Evolutionary conservation across 139 green algal species (phyloP), one percentile per base, ranked within the genome.

Genomic region (Eudorina sp.): DNA sequence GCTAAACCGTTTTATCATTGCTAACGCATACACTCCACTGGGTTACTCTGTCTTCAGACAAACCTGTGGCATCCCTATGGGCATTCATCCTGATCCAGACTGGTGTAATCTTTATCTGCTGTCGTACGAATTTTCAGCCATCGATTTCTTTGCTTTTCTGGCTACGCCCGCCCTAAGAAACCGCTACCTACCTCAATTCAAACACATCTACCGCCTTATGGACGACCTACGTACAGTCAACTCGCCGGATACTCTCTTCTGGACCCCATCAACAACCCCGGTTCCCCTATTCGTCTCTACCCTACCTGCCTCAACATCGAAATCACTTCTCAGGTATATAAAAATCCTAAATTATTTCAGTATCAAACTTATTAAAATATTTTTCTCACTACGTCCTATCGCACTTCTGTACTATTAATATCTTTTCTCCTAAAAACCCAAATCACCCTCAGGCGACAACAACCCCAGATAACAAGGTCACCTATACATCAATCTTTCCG

Each of bases 201-300:
- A 74, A 16, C 66, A 74, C 66, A 46, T 74, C 29, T 74, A 74
- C 34, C 16, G 66, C 13, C 66, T 74, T 7, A 74, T 74, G 66
- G 66, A 74, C 18, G 66, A 74, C 34, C 66, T 74, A 4, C 16
- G 66, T 4, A 45, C 66, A 23, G 18, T 74, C 34, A 74, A 74
- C 66, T 25, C 66, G 4, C 66, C 66, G 27, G 66, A 74, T 18
- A 55, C 13, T 9, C 6, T 8, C 34, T 74, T 27, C 31, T 74
- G 34, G 34, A 74, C 31, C 66, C 66, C 43, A 8, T 8, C 31
- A 43, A 74, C 31, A 16, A 74, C 34, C 66, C 66, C 8, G 66
- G 66, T 18, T 43, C 66, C 13, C 66, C 66, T 21, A 27, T 74
- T n/a, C 66, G 66, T 23, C n/a, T 74, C 4, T 74, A 74, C 21